Conservation (phyloP, 2,329 filamentous ascomycete genomes). For the Arthrobotrys conoides region DNA sequence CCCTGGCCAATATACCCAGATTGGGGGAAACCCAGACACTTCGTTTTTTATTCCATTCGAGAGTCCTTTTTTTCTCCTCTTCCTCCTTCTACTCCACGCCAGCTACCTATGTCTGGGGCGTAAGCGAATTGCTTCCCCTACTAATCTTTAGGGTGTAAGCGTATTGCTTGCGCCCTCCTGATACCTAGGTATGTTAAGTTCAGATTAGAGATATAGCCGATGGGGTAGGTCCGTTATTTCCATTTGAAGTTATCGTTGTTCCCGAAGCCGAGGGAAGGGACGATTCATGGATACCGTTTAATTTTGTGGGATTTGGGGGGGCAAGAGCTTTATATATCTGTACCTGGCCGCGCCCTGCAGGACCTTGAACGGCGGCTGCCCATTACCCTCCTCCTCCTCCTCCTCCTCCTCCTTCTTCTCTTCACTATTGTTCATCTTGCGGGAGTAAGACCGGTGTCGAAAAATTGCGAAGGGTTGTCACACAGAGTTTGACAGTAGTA, state of each 20-base stretch:
- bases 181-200: slow-evolving; percentile 14
- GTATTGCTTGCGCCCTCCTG: not conserved
- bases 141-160: too few species aligned
- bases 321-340: slow-evolving; percentile 6
- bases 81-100: not conserved
- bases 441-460: not conserved
- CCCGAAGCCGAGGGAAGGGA: slow-evolving; percentile 29
- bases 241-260: slow-evolving; percentile 12
- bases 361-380: not conserved
- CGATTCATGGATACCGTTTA: slow-evolving; percentile 12
- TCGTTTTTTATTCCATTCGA: not conserved
- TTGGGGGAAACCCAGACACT: slow-evolving; percentile 17
- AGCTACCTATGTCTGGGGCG: slow-evolving; percentile 19
- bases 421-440: not conserved
- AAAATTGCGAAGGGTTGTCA: not conserved
- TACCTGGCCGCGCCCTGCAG: slow-evolving; percentile 20
- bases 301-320: slow-evolving; percentile 1
- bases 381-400: not conserved
- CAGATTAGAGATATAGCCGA: slow-evolving; percentile 18
- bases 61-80: slow-evolving; percentile 9
- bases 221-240: slow-evolving; percentile 26
- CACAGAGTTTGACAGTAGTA: slow-evolving; percentile 8
- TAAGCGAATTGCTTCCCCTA: slow-evolving; percentile 25
- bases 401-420: not conserved
- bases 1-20: slow-evolving; percentile 22